phyloP scores from a whole-genome alignment of 768 basidiomycete species.

The Tylopilus intermedius region DNA sequence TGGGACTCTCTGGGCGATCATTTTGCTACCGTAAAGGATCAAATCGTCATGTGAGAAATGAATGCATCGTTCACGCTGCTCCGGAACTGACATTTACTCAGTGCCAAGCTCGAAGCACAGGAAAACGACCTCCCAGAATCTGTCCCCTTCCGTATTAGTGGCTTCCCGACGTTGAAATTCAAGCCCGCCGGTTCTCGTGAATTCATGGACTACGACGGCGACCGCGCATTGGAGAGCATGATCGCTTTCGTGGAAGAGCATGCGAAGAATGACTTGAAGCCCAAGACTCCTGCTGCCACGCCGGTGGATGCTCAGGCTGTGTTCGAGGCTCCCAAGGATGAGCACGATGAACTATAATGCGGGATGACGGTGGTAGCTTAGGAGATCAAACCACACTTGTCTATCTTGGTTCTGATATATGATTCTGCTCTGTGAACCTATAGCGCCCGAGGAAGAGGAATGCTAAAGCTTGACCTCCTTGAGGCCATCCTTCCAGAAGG shows the following conservation, averaged over 20 bases:
- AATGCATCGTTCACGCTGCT: neutral
- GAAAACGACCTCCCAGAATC: conserved; percentile 92
- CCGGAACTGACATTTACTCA: conserved; percentile 27
- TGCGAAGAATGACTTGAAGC: conserved; percentile 66
- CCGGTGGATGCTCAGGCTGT: conserved; percentile 20
- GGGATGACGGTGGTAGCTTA: conserved; percentile 11
- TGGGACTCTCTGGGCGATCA: conserved; percentile 91
- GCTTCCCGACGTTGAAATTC: conserved; percentile 97
- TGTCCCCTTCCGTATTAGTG: conserved; percentile 80
- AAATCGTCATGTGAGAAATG: conserved; percentile 64
- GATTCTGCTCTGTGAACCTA: conserved; percentile 12
- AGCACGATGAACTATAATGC: conserved; percentile 29
- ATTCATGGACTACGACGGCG: conserved; percentile 93
- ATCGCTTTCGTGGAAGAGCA: conserved; percentile 78
- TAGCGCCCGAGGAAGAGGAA: neutral
- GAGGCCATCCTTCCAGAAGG: conserved; percentile 94
- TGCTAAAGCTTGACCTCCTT: conserved; percentile 69
- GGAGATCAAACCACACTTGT: conserved; percentile 14
- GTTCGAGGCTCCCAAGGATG: conserved; percentile 24
- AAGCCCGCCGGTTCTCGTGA: conserved; percentile 82
- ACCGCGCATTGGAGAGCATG: conserved; percentile 80
- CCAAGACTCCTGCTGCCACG: conserved; percentile 23
- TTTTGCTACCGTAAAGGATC: conserved; percentile 70
- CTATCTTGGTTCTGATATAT: conserved; percentile 19
- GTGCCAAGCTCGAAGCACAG: conserved; percentile 93